Base-by-base conservation (phyloP, 352 stramenopile genomes). In the Halophytophthora batemanensis region DNA sequence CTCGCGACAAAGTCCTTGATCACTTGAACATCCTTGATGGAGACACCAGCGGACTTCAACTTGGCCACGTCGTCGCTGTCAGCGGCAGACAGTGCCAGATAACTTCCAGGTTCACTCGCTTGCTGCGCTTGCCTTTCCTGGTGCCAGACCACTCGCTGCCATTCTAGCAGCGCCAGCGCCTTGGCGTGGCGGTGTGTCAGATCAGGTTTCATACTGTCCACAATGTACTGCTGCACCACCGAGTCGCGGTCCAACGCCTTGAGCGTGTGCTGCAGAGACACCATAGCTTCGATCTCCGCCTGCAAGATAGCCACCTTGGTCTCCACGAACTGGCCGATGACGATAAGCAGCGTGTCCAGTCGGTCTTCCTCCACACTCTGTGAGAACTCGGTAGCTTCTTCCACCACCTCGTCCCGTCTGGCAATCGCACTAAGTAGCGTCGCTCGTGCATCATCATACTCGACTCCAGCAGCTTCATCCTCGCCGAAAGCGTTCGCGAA, bases 1-100 rank as follows among this genome's bases (percentile, higher is more conserved):
- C 76, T 89, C 17, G 69, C 73, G n/a, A 93, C 59, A 55, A 93
- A 93, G 38, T 93, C 80, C 56, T 91, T 93, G 53, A 93, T 90
- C 34, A 93, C 71, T 41, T 93, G 78, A 12, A 91, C 58, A 40
- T 93, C 83, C 37, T 83, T 87, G 2, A 59, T 50, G 0, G 75
- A 90, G 1, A 93, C 64, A 12, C 81, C 79, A 0, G 51, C 67
- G 12, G 65, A 65, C 43, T 88, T 89, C 29, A 91, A 37, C 38
- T 80, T 81, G 17, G 61, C 29, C 2, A 71, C 50, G 42, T 91
- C 74, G 8, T 86, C 78, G 23, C 25, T 31, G 25, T 50, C 36
- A 3, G 53, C 53, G 3, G 64, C 44, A 12, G 54, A 46, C 13
- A 87, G 43, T 25, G 48, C 61, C 10, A 93, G 37, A 19, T 74